phyloP scores from a whole-genome alignment of 257 asterid species.

The Lantana camara region DNA sequence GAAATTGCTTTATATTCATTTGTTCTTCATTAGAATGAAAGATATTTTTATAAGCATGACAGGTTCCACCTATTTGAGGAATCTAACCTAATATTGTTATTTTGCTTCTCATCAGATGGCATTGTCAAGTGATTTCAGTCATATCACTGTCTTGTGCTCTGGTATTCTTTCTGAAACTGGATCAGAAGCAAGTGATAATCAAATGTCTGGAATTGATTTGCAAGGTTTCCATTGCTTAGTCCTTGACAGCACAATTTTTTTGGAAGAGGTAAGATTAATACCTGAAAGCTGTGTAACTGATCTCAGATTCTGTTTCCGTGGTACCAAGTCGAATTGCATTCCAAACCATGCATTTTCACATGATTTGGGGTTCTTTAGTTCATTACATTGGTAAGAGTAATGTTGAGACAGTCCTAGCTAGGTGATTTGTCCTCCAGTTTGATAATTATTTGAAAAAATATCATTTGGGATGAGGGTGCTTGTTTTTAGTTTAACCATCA shows the following conservation, averaged over 20 bases:
- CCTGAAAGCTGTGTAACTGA: conserved; percentile 17
- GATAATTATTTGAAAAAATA: conserved; percentile 2
- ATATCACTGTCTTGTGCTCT: conserved; percentile 70
- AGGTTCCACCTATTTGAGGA: conserved; percentile 17
- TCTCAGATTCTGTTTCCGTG: conserved; percentile 13
- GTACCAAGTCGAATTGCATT: conserved; percentile 11
- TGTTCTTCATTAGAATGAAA: neutral
- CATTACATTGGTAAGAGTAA: neutral
- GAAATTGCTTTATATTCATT: neutral
- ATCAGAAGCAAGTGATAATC: conserved; percentile 40
- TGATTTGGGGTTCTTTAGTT: no score
- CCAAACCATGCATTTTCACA: conserved; percentile 1
- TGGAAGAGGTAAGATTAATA: conserved; percentile 62
- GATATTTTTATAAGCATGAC: conserved; percentile 1
- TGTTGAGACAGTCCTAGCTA: neutral
- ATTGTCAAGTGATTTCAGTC: conserved; percentile 73
- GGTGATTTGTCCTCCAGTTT: neutral
- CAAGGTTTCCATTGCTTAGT: conserved; percentile 72
- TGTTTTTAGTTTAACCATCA: neutral
- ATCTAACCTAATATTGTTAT: conserved; percentile 25
- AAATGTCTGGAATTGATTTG: conserved; percentile 44
- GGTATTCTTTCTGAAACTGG: conserved; percentile 55
- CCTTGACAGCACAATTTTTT: conserved; percentile 82
- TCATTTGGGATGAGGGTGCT: neutral
- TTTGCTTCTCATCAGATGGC: conserved; percentile 62